Evolutionary conservation across 768 basidiomycete genomes (phyloP).

Genomic region (Mycena leptocephala): DNA sequence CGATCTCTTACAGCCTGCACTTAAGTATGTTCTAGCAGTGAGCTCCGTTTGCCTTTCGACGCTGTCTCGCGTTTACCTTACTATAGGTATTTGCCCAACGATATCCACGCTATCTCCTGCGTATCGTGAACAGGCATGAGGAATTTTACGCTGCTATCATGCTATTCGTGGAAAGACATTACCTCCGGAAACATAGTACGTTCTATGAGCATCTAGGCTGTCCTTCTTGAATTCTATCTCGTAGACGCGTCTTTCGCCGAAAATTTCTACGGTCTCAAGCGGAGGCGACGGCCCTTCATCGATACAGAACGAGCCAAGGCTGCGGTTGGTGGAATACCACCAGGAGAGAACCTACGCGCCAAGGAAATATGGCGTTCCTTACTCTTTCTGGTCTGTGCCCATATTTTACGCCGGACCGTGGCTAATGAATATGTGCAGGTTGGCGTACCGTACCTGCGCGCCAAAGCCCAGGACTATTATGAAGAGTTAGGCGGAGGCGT

Average conservation of each 20-base stretch:
- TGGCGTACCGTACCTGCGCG: constrained; percentile 90
- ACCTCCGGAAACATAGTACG: constrained; percentile 90
- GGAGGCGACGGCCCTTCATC: constrained; percentile 81
- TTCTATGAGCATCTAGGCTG: constrained; percentile 4
- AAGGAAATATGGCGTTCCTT: constrained; percentile 85
- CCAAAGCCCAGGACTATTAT: constrained; percentile 92
- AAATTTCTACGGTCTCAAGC: constrained; percentile 95
- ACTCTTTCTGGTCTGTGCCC: constrained; percentile 79
- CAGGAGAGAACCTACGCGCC: constrained; percentile 76
- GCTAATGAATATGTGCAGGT: constrained; percentile 63
- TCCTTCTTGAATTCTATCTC: constrained; percentile 10
- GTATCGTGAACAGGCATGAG: constrained; percentile 95
- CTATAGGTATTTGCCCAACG: constrained; percentile 93
- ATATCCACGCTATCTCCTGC: constrained; percentile 93
- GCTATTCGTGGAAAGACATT: constrained; percentile 92
- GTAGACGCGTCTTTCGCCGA: constrained; percentile 95
- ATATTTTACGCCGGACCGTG: not conserved
- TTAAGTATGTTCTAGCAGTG: constrained; percentile 95
- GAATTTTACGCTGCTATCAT: constrained; percentile 94
- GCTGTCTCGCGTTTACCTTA: constrained; percentile 3
- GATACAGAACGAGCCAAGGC: constrained; percentile 77
- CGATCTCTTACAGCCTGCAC: constrained; percentile 92
- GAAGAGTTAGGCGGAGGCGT: constrained; percentile 91
- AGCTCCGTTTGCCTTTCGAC: constrained; percentile 44
- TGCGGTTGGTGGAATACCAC: constrained; percentile 77